Evolutionary conservation across 495 filamentous ascomycete species (phyloP), one percentile per base, ranked within the genome.

Genomic region (Penicillium nucicola): DNA sequence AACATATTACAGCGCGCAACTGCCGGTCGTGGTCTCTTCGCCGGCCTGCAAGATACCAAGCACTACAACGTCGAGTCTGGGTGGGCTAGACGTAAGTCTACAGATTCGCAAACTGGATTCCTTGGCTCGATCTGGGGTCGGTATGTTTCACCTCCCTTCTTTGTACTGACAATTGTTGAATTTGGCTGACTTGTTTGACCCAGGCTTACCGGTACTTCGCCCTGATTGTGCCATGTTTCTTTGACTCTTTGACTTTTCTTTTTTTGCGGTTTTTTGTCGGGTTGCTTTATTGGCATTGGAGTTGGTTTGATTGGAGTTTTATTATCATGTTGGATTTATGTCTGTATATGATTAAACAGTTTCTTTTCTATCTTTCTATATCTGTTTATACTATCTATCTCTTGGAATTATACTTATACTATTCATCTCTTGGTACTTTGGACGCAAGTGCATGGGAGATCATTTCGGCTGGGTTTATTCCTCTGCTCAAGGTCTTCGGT

Each of bases 21-120:
- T 8, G 55, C 62, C 13, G 72, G 72, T 41, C 65, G 72, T 12
- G 72, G 72, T 20, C 68, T 76, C 40, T 76, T 76, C 52, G 70
- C 72, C 33, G 72, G 72, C 5, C 59, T 76, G 5, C 72, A 76
- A 45, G 72, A 76, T 37, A 56, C 57, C 11, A 76, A 76, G 53
- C 60, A 65, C 45, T 76, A 76, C 43, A 73, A 72, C 11, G 72
- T 76, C 10, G 70, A 75, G 6, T 37, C 48, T 11, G 72, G 72
- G 23, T 76, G 69, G 70, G 72, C 72, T 4, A 45, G 51, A 15
- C 56, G 62, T 17, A 55, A 58, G 51, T 60, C 62, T 20, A 42
- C 34, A 5, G 44, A 52, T 12, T 12, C 17, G 11, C 54, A 42
- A 18, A 42, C 37, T 23, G 56, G 62, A 9, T 28, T 65, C 3